phyloP scores from a whole-genome alignment of 306 rosid genomes.

The Medicago truncatula region DNA sequence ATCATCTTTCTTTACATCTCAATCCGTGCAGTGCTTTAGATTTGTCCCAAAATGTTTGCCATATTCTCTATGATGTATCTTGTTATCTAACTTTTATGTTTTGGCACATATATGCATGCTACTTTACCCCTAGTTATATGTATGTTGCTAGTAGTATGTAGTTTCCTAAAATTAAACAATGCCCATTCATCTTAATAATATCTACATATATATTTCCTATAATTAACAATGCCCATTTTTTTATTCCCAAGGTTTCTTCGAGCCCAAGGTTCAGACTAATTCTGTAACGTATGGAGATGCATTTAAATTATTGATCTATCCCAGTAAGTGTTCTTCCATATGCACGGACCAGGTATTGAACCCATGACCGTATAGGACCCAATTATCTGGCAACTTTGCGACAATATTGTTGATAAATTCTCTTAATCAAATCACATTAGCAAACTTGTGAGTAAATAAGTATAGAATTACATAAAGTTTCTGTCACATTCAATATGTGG shows the following conservation, averaged over 20 bases:
- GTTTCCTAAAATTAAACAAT: neutral
- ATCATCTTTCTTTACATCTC: slow-evolving; percentile 13
- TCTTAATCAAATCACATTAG: neutral
- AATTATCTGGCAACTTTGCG: neutral
- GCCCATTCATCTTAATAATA: neutral
- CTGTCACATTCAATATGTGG: neutral
- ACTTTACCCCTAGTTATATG: slow-evolving; percentile 12
- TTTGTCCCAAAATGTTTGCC: slow-evolving; percentile 23
- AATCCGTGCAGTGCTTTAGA: neutral
- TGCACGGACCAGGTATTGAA: neutral
- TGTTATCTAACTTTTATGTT: slow-evolving; percentile 22
- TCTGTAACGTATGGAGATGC: neutral
- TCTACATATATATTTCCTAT: too few species aligned
- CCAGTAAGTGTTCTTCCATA: neutral
- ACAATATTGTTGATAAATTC: neutral
- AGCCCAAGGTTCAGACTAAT: too few species aligned
- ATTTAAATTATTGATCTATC: too few species aligned
- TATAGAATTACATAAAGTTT: neutral
- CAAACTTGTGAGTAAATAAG: neutral
- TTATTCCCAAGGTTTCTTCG: neutral
- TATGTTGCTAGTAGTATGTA: neutral
- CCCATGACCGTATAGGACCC: neutral
- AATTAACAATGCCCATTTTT: neutral
- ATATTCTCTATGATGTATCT: neutral
- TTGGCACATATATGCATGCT: slow-evolving; percentile 14